Conservation (phyloP, 164 flowering plant species). For the Platanus orientalis region DNA sequence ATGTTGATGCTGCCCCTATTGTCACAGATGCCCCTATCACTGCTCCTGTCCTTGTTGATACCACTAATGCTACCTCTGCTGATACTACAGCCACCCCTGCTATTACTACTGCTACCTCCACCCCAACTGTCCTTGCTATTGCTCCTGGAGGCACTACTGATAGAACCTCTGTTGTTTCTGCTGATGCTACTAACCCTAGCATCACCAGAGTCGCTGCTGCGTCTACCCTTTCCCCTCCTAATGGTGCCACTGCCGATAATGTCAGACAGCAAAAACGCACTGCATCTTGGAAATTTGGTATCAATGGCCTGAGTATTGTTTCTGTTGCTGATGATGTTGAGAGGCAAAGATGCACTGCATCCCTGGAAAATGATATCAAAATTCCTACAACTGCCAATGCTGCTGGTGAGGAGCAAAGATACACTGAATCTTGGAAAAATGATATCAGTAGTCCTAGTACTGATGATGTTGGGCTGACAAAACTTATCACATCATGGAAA, state of each 20-base stretch:
- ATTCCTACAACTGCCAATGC: conserved; percentile 12
- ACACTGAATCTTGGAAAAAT: conserved; percentile 2
- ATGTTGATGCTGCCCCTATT: neutral
- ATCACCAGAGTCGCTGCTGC: neutral
- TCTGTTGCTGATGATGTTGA: conserved; percentile 24
- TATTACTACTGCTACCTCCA: neutral
- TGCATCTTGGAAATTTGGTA: conserved; percentile 37
- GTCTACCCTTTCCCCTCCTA: conserved; percentile 10
- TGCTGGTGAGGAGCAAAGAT: conserved; percentile 1
- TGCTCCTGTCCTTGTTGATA: no score
- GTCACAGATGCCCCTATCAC: neutral
- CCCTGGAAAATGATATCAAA: neutral
- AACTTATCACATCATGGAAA: conserved; percentile 48
- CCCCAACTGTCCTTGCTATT: neutral
- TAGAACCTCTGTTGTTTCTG: neutral
- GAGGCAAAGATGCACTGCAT: conserved; percentile 2
- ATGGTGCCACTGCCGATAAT: conserved; percentile 39
- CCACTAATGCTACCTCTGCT: neutral
- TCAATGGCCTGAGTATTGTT: conserved; percentile 25
- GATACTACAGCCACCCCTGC: neutral
- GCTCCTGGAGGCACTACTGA: neutral
- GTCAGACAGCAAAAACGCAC: conserved; percentile 54
- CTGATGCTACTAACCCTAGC: conserved; percentile 6
- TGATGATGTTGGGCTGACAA: conserved; percentile 28
- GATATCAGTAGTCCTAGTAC: conserved; percentile 6